Evolutionary conservation across 2,329 filamentous ascomycete genomes (phyloP).

Genomic region (Aureobasidium lini): DNA sequence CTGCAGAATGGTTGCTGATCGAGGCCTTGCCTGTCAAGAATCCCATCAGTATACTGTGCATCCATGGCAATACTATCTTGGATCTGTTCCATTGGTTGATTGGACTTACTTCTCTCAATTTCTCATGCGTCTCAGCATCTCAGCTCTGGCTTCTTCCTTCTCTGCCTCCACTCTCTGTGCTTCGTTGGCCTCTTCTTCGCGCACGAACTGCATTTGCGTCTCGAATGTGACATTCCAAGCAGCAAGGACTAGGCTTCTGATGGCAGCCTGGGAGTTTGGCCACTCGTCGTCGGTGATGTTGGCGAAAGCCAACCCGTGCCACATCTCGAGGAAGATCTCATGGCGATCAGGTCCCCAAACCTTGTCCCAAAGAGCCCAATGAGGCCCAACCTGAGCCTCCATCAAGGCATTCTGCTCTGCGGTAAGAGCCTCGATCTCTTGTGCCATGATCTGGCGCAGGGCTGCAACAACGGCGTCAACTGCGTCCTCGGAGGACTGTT

Average conservation of each 20-base stretch:
- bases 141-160: too few relatives aligned
- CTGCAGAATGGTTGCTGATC: too few relatives aligned
- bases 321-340: neutral
- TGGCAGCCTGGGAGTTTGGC: neutral
- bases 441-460: neutral
- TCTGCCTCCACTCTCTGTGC: neutral
- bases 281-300: neutral
- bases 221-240: neutral
- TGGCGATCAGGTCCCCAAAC: neutral
- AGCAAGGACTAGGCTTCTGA: neutral
- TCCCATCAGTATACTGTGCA: too few relatives aligned
- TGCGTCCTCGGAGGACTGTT: neutral
- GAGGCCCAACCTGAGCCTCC: neutral
- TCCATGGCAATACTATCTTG: too few relatives aligned
- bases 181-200: neutral
- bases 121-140: too few relatives aligned
- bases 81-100: too few relatives aligned
- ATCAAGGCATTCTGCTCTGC: neutral
- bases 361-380: neutral
- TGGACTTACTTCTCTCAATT: neutral
- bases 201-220: neutral
- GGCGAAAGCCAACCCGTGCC: neutral
- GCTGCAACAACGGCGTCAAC: neutral
- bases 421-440: neutral
- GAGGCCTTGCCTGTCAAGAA: too few relatives aligned